phyloP scores from a whole-genome alignment of 306 rosid genomes.

The Neltuma alba region DNA sequence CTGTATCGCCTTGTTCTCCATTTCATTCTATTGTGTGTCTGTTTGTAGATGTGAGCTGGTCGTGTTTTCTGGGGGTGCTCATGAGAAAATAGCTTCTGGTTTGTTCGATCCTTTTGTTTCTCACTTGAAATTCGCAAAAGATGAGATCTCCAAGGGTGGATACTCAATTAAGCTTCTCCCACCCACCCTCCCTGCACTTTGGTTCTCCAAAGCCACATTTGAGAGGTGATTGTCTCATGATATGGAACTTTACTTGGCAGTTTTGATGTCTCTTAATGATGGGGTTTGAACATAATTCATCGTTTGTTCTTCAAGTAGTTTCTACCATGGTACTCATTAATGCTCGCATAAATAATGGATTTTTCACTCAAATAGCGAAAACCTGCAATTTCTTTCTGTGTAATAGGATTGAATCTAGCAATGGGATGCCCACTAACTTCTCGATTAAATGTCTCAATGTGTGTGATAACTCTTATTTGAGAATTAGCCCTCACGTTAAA shows the following conservation, averaged over 20 bases:
- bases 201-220: constrained; percentile 69
- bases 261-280: constrained; percentile 6
- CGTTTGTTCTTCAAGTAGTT: constrained; percentile 1
- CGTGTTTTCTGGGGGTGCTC: constrained; percentile 49
- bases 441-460: not conserved
- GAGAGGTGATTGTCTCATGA: constrained; percentile 49
- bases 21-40: not conserved
- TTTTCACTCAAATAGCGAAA: not conserved
- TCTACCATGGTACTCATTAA: not conserved
- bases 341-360: not conserved
- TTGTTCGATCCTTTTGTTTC: constrained; percentile 62
- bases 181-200: constrained; percentile 40
- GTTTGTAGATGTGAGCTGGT: constrained; percentile 56
- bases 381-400: not conserved
- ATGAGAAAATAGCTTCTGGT: constrained; percentile 71
- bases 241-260: not conserved
- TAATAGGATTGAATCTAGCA: not conserved
- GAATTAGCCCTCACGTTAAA: not conserved
- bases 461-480: not conserved
- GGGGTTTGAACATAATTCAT: constrained; percentile 16
- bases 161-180: constrained; percentile 70
- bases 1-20: not conserved
- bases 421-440: not conserved
- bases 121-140: constrained; percentile 57
- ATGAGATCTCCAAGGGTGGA: constrained; percentile 76